Conservation (phyloP, 441 rosid genomes). For the Bocquillonia castaneifolia region DNA sequence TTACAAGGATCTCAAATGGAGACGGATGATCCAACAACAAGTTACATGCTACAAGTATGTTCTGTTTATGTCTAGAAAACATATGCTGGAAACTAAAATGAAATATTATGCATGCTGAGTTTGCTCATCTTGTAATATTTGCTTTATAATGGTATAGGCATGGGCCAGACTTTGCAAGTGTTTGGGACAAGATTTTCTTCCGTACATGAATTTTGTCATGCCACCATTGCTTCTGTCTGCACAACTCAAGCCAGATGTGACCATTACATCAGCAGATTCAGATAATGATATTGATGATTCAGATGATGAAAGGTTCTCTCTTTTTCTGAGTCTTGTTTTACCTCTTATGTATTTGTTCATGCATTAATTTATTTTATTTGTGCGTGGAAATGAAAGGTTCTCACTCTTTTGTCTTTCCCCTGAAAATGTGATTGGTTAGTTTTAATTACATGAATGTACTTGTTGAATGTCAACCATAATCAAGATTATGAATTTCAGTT, state of each 20-base stretch:
- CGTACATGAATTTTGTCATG: slow-evolving; percentile 97
- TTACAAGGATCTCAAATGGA: slow-evolving; percentile 97
- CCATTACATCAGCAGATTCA: slow-evolving; percentile 96
- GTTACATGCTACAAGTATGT: slow-evolving; percentile 95
- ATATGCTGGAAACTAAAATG: not conserved
- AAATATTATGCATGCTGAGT: slow-evolving; percentile 8
- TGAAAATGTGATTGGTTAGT: not conserved
- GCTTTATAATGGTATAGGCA: slow-evolving; percentile 47
- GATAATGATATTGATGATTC: slow-evolving; percentile 89
- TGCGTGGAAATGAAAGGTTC: too few relatives aligned
- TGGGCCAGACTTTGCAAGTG: slow-evolving; percentile 99
- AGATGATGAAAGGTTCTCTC: slow-evolving; percentile 85
- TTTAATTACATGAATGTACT: not conserved
- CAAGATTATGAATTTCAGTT: not conserved
- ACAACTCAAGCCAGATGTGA: slow-evolving; percentile 97
- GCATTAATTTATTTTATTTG: not conserved
- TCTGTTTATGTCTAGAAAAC: slow-evolving; percentile 13
- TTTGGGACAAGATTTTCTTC: slow-evolving; percentile 96
- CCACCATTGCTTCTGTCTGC: slow-evolving; percentile 98
- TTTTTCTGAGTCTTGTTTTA: slow-evolving; percentile 16
- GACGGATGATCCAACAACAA: slow-evolving; percentile 95
- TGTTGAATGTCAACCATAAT: not conserved
- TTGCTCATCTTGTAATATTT: slow-evolving; percentile 8
- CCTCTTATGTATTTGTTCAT: not conserved
- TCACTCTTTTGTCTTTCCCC: too few relatives aligned